Percentiles rank a stretch among this genome's conserved stretches.
phyloP scores from a whole-genome alignment of 2,329 filamentous ascomycete genomes.

The Claviceps spartinae region DNA sequence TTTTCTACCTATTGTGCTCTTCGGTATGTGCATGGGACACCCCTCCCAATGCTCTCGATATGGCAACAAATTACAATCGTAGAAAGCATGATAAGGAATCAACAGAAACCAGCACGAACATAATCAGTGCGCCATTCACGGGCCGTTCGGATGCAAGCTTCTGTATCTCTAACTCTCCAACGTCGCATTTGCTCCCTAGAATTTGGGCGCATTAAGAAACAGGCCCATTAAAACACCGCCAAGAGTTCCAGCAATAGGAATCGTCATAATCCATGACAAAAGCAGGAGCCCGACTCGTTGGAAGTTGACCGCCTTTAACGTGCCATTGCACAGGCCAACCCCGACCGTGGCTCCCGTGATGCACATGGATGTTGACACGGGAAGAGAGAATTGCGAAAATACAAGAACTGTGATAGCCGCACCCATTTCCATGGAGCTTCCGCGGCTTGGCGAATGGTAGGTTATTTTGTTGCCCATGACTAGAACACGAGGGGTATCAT shows the following conservation, averaged over 20 bases:
- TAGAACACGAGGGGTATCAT: conserved; percentile 13
- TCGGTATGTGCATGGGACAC: no score
- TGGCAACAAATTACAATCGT: no score
- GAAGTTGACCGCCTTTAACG: conserved; percentile 60
- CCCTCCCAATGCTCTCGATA: no score
- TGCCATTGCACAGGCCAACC: conserved; percentile 65
- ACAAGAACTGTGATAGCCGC: conserved; percentile 64
- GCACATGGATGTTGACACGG: conserved; percentile 67
- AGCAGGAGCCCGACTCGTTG: conserved; percentile 56
- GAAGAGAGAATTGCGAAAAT: conserved; percentile 62
- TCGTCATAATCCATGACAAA: conserved; percentile 43
- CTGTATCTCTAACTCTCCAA: no score
- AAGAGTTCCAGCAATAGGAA: conserved; percentile 28
- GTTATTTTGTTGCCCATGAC: conserved; percentile 75
- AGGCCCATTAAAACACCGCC: conserved; percentile 28
- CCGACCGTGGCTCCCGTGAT: conserved; percentile 70
- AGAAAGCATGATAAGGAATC: no score
- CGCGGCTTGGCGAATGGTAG: conserved; percentile 45
- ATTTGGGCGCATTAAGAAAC: conserved; percentile 26
- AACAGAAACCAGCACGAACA: no score
- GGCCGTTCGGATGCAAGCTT: no score
- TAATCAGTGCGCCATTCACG: no score
- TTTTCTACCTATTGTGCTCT: no score
- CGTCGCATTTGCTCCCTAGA: conserved; percentile 3
- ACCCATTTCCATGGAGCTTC: conserved; percentile 67